A percentile compares a stretch with the other conserved stretches of the same genome.
Conservation (phyloP, 768 basidiomycete species). For the Suillus variegatus region DNA sequence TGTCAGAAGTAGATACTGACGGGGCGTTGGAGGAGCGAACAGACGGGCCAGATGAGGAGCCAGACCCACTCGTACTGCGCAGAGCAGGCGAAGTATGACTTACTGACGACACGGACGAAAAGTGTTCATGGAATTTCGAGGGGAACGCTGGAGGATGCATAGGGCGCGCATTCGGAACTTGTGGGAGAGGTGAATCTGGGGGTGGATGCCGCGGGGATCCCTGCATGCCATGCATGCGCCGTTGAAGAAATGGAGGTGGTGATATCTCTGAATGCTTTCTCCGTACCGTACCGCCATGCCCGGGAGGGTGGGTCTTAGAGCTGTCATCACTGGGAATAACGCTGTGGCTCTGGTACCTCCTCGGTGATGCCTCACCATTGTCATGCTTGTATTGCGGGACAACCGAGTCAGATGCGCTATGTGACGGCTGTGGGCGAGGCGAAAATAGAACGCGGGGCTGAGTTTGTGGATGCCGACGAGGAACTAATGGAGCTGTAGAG, state of each 20-base stretch:
- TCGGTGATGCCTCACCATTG: conserved; percentile 1
- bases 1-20: conserved; percentile 20
- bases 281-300: conserved; percentile 1
- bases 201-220: conserved; percentile 30
- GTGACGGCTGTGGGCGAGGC: conserved; percentile 14
- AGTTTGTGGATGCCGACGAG: conserved; percentile 4
- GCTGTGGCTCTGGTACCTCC: neutral
- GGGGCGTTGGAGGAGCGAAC: conserved; percentile 23
- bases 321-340: neutral
- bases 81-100: conserved; percentile 17
- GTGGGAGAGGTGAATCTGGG: conserved; percentile 31
- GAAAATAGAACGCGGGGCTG: conserved; percentile 22
- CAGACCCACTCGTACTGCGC: conserved; percentile 27
- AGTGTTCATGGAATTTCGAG: conserved; percentile 36
- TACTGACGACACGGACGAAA: conserved; percentile 30
- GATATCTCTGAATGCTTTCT: conserved; percentile 20
- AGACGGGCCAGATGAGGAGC: conserved; percentile 31
- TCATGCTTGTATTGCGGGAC: conserved; percentile 1
- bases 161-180: conserved; percentile 15
- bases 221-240: conserved; percentile 23
- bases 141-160: conserved; percentile 15
- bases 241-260: conserved; percentile 31
- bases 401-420: conserved; percentile 1
- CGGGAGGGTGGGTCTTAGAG: conserved; percentile 13
- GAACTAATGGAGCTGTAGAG: conserved; percentile 17